Evolutionary conservation across 1,284 basidiomycete species (phyloP).

Genomic region (Cystobasidiaceae sp.): DNA sequence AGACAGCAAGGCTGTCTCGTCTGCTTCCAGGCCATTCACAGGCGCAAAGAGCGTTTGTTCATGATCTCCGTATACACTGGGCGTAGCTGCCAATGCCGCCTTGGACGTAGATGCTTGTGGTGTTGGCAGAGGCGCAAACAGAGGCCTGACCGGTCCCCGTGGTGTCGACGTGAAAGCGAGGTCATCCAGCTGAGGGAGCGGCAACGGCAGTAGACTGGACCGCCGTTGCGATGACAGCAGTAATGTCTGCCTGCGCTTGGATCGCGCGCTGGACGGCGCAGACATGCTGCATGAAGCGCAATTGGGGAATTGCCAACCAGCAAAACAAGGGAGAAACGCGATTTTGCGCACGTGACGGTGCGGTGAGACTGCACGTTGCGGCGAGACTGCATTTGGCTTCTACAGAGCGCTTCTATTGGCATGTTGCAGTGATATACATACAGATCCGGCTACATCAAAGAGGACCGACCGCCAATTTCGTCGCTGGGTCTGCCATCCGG

Average conservation of each 20-base stretch:
- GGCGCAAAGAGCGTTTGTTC: conserved; percentile 8
- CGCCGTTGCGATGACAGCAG: not conserved
- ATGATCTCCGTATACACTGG: not conserved
- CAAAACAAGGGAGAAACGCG: too few relatives aligned
- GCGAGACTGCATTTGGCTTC: not conserved
- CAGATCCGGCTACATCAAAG: conserved; percentile 44
- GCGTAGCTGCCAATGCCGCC: not conserved
- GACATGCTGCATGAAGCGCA: too few relatives aligned
- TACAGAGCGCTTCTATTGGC: not conserved
- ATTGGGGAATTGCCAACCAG: too few relatives aligned
- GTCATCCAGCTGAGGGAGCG: not conserved
- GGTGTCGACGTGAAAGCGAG: too few relatives aligned
- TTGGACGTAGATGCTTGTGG: not conserved
- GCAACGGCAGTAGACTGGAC: conserved; percentile 6
- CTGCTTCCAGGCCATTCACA: not conserved
- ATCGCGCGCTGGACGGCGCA: conserved; percentile 2
- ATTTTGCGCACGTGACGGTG: too few relatives aligned
- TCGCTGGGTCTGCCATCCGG: conserved; percentile 43
- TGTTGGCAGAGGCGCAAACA: conserved; percentile 12
- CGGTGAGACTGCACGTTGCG: too few relatives aligned
- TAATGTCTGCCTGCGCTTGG: conserved; percentile 5
- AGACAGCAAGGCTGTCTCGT: conserved; percentile 8
- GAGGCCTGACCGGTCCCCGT: not conserved
- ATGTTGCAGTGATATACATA: not conserved
- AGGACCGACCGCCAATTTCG: conserved; percentile 42